Conservation (phyloP, 163 green algal species). For the Prototheca cutis region DNA sequence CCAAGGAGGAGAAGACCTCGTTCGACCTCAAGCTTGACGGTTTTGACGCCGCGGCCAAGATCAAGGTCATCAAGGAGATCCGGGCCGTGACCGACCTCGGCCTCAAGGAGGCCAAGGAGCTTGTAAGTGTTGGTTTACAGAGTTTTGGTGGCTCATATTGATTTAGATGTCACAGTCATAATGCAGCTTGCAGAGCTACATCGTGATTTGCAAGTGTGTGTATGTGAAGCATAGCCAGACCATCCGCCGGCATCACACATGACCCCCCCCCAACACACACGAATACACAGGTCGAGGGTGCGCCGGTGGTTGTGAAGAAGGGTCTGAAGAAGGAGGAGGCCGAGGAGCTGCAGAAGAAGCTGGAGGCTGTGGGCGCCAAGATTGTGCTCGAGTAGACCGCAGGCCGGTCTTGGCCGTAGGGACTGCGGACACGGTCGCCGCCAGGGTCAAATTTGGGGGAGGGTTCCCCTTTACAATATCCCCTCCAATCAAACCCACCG, state of each 20-base stretch:
- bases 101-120: conserved; percentile 96
- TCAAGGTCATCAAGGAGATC: conserved; percentile 99
- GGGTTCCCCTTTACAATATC: too few relatives aligned
- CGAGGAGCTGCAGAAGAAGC: conserved; percentile 65
- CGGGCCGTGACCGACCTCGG: conserved; percentile 79
- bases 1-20: conserved; percentile 83
- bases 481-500: too few relatives aligned
- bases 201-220: too few relatives aligned
- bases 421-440: too few relatives aligned
- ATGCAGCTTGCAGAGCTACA: too few relatives aligned
- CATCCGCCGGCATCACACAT: neutral
- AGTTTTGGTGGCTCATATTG: too few relatives aligned
- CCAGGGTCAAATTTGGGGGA: too few relatives aligned
- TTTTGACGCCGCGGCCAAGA: conserved; percentile 83
- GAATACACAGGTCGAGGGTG: conserved; percentile 66
- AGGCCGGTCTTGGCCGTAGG: too few relatives aligned
- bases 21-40: conserved; percentile 91
- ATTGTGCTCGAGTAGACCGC: conserved; percentile 14
- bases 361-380: conserved; percentile 34
- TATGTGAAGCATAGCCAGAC: too few relatives aligned
- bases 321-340: conserved; percentile 90
- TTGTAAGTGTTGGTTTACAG: conserved; percentile 55
- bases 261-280: neutral
- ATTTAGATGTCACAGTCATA: too few relatives aligned
- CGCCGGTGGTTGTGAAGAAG: conserved; percentile 79